These are phyloP conservation scores for Aristolochia californica DNA, from an alignment of 164 flowering plant genomes.

Conservation along the genomic window DNA sequence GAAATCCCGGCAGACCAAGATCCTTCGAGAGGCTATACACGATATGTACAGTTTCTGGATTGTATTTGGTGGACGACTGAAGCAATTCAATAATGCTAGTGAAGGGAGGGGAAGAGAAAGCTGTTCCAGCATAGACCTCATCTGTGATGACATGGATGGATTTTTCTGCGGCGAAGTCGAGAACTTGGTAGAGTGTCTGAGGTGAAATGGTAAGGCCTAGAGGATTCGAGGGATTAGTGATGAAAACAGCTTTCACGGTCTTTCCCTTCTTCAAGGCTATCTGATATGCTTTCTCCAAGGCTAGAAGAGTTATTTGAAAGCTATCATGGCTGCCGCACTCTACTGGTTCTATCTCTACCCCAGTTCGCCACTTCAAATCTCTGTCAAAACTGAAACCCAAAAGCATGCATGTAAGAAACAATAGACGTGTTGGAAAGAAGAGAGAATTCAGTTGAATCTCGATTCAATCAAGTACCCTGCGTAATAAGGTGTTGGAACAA, in stretches of 20 bases:
- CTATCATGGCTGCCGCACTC: slow-evolving; percentile 57
- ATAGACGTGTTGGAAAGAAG: not conserved
- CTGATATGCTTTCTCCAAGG: slow-evolving; percentile 51
- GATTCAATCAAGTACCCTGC: slow-evolving; percentile 37
- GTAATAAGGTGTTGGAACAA: slow-evolving; percentile 64
- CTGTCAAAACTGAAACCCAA: slow-evolving; percentile 58
- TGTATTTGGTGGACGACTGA: slow-evolving; percentile 24
- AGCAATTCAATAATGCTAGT: slow-evolving; percentile 58
- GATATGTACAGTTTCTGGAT: slow-evolving; percentile 54
- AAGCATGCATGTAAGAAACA: not conserved
- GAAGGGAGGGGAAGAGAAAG: slow-evolving; percentile 41
- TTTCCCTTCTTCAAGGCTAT: slow-evolving; percentile 43
- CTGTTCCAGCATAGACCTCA: slow-evolving; percentile 67
- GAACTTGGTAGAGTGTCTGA: slow-evolving; percentile 30
- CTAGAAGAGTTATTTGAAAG: slow-evolving; percentile 33
- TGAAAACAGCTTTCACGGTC: slow-evolving; percentile 48
- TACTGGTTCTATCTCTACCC: slow-evolving; percentile 65
- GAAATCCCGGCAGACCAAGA: slow-evolving; percentile 59
- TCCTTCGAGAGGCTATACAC: slow-evolving; percentile 72
- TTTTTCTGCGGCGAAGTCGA: slow-evolving; percentile 65
- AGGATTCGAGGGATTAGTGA: slow-evolving; percentile 78
- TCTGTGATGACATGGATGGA: slow-evolving; percentile 65
- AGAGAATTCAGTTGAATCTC: not conserved
- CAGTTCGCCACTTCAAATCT: slow-evolving; percentile 54
- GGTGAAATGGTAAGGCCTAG: slow-evolving; percentile 16